A percentile compares a stretch with the other conserved stretches of the same genome.
These are phyloP conservation scores for Mortierella sp. DNA, from an alignment of 371 early-diverging fungal species.

Conservation along the genomic window DNA sequence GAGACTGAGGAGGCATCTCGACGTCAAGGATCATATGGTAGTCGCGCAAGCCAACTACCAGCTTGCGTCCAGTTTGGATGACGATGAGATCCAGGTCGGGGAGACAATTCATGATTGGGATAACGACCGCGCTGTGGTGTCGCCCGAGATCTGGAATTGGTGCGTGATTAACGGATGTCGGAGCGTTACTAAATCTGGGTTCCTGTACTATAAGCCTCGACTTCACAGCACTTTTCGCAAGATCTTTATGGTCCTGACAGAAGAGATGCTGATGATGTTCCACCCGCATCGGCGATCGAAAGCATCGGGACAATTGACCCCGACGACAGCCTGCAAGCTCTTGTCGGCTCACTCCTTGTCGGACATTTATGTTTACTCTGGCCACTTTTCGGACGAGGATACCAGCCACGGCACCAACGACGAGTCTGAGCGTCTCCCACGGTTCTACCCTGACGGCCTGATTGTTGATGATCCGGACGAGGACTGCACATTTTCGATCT, in stretches of 20 bases:
- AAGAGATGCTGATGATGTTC: conserved; percentile 65
- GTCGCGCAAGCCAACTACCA: conserved; percentile 40
- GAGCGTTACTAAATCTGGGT: conserved; percentile 64
- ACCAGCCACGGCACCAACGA: conserved; percentile 45
- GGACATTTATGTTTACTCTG: conserved; percentile 71
- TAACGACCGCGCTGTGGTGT: conserved; percentile 48
- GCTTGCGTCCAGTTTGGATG: conserved; percentile 44
- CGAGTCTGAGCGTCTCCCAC: conserved; percentile 54
- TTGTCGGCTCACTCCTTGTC: conserved; percentile 63
- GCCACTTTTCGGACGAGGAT: conserved; percentile 59
- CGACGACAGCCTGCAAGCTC: conserved; percentile 56
- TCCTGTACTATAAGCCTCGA: conserved; percentile 66
- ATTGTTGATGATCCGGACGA: conserved; percentile 63
- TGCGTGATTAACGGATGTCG: conserved; percentile 63
- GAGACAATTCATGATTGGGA: conserved; percentile 49
- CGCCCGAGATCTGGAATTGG: conserved; percentile 70
- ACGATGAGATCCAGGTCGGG: conserved; percentile 41
- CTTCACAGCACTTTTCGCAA: conserved; percentile 67
- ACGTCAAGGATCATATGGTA: conserved; percentile 58
- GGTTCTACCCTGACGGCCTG: conserved; percentile 66
- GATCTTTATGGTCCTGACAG: conserved; percentile 63
- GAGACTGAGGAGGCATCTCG: conserved; percentile 64
- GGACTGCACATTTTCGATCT: conserved; percentile 70
- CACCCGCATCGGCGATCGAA: conserved; percentile 60
- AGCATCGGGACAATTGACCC: conserved; percentile 45